Percentiles rank a stretch among this genome's conserved stretches.
These are phyloP conservation scores for Canna indica DNA, from an alignment of 176 grass and related monocot genomes.

Conservation along the genomic window DNA sequence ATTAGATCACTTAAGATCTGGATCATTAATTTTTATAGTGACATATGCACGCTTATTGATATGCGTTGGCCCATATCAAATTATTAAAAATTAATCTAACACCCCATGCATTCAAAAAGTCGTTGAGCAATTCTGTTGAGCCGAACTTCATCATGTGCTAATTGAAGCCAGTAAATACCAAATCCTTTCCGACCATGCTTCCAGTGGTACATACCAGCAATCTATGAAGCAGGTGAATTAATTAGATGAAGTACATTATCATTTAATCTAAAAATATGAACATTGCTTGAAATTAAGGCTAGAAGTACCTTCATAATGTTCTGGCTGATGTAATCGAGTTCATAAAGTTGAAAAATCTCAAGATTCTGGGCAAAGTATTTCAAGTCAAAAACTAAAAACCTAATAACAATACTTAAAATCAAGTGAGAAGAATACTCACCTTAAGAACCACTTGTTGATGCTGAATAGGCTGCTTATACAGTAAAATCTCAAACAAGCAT, in stretches of 20 bases:
- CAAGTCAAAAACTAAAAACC: constrained; percentile 8
- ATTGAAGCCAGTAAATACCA: constrained; percentile 97
- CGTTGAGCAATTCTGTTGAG: constrained; percentile 89
- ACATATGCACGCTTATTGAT: too few relatives aligned
- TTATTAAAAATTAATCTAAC: too few relatives aligned
- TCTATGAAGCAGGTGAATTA: constrained; percentile 32
- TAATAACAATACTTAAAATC: constrained; percentile 20
- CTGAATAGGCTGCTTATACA: constrained; percentile 74
- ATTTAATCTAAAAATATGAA: constrained; percentile 9
- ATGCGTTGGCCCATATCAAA: too few relatives aligned
- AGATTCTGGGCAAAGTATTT: constrained; percentile 55
- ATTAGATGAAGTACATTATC: constrained; percentile 12
- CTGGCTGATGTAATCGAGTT: constrained; percentile 65
- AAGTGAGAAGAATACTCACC: constrained; percentile 33
- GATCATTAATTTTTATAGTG: too few relatives aligned
- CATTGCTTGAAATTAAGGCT: background rate
- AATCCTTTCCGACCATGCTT: constrained; percentile 84
- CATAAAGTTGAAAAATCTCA: constrained; percentile 81
- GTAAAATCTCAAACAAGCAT: constrained; percentile 79
- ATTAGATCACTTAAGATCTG: too few relatives aligned
- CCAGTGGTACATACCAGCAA: constrained; percentile 83
- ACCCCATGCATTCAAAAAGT: constrained; percentile 73
- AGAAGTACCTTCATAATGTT: constrained; percentile 76
- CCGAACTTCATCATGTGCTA: constrained; percentile 60
- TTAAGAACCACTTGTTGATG: constrained; percentile 65